Evolutionary conservation across 23 red algal species (phyloP), one percentile per base, ranked within the genome.

Genomic region (Agarophyton chilense): DNA sequence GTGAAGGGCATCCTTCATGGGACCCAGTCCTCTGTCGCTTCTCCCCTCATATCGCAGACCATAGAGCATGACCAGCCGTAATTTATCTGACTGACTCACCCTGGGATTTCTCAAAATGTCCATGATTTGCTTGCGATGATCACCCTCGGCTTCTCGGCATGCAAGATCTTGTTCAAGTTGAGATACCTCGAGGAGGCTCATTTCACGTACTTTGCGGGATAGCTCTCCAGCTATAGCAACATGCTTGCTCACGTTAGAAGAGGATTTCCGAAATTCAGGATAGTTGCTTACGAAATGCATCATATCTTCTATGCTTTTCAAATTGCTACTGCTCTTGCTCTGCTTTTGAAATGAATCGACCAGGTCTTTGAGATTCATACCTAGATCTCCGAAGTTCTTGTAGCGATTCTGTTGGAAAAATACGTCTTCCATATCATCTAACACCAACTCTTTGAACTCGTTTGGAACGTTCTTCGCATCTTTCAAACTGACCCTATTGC

Each of bases 81-180:
- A 46, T 72, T 89, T 87, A 64, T 98, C 96, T 35, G 83, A 91
- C 14, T 76, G 25, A 21, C 70, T 44, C 51, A 96, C 81, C 12
- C 67, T 58, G 31, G 88, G 44, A 47, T 87, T 84, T 24, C 67
- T 29, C 77, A 92, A 61, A 4, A 92, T 43, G 36, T 93, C 86
- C 56, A 88, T 73, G 22, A 98, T 89, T 38, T 94, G 94, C 29
- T 87, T 91, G 46, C 84, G 83, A 62, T 99, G 97, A 56, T 99
- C 97, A 34, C 52, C 81, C 58, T 94, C 94, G 36, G 88, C 84
- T 42, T 95, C 94, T 14, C 93, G 81, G 35, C 93, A 99, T 4
- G 93, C 93, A 31, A 99, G 19, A 52, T 99, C 97, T 87, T 99
- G 97, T 78, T 99, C 97, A 44, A 99, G 82, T 71, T 96, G 90